Evolutionary conservation across 345 rosid genomes (phyloP), one percentile per base, ranked within the genome.

Genomic region (Physaria fendleri): DNA sequence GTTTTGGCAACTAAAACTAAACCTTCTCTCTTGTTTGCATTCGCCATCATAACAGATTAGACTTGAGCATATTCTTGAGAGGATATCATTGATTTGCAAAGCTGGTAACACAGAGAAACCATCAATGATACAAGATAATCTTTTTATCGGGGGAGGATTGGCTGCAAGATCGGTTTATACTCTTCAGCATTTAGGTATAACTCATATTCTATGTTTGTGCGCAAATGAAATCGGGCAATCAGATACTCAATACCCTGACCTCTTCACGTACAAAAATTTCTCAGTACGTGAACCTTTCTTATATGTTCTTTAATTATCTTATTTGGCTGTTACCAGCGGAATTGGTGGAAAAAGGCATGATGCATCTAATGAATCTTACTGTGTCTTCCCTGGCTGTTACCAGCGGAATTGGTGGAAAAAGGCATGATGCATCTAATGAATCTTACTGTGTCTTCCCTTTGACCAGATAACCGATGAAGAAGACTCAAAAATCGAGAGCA

Each of bases 161-260:
- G 92, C 99, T 64, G 99, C 97, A 44, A 81, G 91, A 74, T 87
- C 99, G 23, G 69, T 82, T 61, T 78, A 74, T 66, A 94, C 95
- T 4, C 82, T 90, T 62, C 94, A 94, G 71, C 82, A 85, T 68
- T 29, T 87, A 52, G 92, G 87, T 57, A 79, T 87, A 57, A 83
- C 88, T 59, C 96, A 90, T 64, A 62, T 90, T 44, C 71, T 94
- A 69, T 94, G 99, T 66, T 71, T 94, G 42, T 94, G 99, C 57
- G 88, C 97, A 57, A 94, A 87, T 77, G 99, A 93, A 73, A 93
- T 84, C 27, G 99, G 99, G 44, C 99, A 93, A 64, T 78, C 97
- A 13, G 99, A 93, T 72, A 83, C 96, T 43, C 99, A 93, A 67
- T 76, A 64, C 63, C 92, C 85, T 2, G 90, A 85, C 53, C 77